Evolutionary conservation across 352 stramenopile species (phyloP).

Genomic region (Phytophthora ramorum): DNA sequence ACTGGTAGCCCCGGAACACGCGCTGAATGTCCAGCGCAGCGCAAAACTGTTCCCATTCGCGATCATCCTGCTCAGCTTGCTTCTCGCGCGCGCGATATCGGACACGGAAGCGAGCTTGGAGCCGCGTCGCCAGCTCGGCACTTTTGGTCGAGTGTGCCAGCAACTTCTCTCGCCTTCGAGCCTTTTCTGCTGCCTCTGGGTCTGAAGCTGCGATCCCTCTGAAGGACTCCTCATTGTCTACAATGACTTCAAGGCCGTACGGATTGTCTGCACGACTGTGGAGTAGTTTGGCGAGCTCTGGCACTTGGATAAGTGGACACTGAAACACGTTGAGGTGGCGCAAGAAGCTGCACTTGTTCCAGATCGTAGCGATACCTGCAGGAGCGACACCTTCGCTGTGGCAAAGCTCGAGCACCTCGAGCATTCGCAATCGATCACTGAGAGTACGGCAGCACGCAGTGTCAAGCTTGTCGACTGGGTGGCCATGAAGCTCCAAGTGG

Average conservation of each 20-base stretch:
- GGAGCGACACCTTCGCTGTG: constrained; percentile 38
- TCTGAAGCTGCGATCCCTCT: constrained; percentile 54
- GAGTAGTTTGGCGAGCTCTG: constrained; percentile 39
- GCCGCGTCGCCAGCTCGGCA: constrained; percentile 37
- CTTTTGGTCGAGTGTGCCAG: constrained; percentile 19
- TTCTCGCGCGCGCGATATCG: constrained; percentile 37
- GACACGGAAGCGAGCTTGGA: constrained; percentile 56
- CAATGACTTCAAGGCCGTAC: constrained; percentile 64
- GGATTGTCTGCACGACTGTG: constrained; percentile 46
- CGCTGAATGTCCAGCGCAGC: constrained; percentile 70
- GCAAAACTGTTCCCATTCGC: constrained; percentile 58
- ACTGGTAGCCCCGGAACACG: constrained; percentile 48
- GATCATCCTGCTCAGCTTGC: constrained; percentile 22
- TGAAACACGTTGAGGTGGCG: constrained; percentile 59
- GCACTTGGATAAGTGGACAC: constrained; percentile 38
- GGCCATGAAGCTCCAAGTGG: constrained; percentile 41
- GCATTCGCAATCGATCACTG: constrained; percentile 26
- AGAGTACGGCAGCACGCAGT: constrained; percentile 42
- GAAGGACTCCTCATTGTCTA: constrained; percentile 47
- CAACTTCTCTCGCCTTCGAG: constrained; percentile 45
- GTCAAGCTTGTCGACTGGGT: constrained; percentile 41
- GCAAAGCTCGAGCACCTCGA: constrained; percentile 59
- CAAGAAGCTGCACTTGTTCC: constrained; percentile 50
- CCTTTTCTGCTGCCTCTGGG: constrained; percentile 37
- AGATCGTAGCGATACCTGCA: constrained; percentile 32